Evolutionary conservation across 1,139 yeast species (phyloP).

Genomic region (Saccharomyces hybrid): DNA sequence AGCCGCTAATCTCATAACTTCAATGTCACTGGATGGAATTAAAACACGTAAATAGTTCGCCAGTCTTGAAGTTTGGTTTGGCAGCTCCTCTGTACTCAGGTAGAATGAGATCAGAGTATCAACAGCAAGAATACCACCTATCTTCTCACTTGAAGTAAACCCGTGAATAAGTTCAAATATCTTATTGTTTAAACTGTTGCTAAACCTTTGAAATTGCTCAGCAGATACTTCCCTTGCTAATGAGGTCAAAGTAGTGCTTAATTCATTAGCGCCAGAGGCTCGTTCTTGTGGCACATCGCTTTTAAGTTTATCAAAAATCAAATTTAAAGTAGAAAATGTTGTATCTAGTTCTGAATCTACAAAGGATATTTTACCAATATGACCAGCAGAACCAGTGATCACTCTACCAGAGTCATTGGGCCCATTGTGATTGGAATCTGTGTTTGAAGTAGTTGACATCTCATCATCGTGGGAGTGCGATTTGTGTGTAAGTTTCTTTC

Average conservation of each 20-base stretch:
- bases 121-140: constrained; percentile 89
- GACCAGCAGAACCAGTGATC: constrained; percentile 9
- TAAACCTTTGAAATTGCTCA: constrained; percentile 73
- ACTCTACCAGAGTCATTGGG: constrained; percentile 15
- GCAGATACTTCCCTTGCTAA: constrained; percentile 68
- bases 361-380: constrained; percentile 5
- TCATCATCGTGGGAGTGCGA: constrained; percentile 21
- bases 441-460: constrained; percentile 18
- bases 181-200: constrained; percentile 78
- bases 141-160: constrained; percentile 58
- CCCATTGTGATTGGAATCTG: constrained; percentile 17
- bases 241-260: constrained; percentile 58
- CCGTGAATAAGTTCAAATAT: constrained; percentile 81
- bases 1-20: constrained; percentile 82
- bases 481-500: constrained; percentile 20
- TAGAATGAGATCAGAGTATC: constrained; percentile 80
- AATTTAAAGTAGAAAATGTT: constrained; percentile 22
- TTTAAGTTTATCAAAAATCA: constrained; percentile 28
- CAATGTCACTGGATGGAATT: constrained; percentile 73
- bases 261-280: constrained; percentile 52
- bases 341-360: constrained; percentile 24
- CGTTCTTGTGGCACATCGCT: constrained; percentile 40
- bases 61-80: constrained; percentile 82
- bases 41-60: constrained; percentile 80
- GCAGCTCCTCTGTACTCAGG: constrained; percentile 66